phyloP scores from a whole-genome alignment of 129 eudicot genomes.

The Artemisia annua region DNA sequence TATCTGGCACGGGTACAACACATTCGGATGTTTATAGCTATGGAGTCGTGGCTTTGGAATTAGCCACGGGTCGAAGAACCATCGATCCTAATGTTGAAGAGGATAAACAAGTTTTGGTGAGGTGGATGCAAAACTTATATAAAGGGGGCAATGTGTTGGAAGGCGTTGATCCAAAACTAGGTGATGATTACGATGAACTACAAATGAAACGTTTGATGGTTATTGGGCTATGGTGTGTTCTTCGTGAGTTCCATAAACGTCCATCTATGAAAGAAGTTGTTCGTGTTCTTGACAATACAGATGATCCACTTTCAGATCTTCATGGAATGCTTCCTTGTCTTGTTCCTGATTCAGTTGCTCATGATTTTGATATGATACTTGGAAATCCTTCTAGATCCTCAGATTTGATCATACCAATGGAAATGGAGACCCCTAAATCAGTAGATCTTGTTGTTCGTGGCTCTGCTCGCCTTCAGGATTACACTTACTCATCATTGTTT shows the following conservation, averaged over 20 bases:
- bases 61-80: background rate
- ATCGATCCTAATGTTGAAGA: background rate
- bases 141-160: background rate
- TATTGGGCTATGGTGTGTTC: no score
- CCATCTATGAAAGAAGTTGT: no score
- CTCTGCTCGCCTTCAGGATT: background rate
- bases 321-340: no score
- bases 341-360: no score
- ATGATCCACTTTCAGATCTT: no score
- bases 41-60: background rate
- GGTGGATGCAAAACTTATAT: background rate
- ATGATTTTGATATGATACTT: background rate
- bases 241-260: no score
- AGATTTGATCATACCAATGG: background rate
- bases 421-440: background rate
- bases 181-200: background rate
- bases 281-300: no score
- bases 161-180: background rate
- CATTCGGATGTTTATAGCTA: conserved; percentile 1
- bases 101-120: background rate
- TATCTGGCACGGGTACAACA: background rate
- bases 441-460: background rate
- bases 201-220: no score
- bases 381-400: background rate
- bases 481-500: background rate